phyloP scores from a whole-genome alignment of 495 filamentous ascomycete genomes.

The Penicillium macrosclerotiorum region DNA sequence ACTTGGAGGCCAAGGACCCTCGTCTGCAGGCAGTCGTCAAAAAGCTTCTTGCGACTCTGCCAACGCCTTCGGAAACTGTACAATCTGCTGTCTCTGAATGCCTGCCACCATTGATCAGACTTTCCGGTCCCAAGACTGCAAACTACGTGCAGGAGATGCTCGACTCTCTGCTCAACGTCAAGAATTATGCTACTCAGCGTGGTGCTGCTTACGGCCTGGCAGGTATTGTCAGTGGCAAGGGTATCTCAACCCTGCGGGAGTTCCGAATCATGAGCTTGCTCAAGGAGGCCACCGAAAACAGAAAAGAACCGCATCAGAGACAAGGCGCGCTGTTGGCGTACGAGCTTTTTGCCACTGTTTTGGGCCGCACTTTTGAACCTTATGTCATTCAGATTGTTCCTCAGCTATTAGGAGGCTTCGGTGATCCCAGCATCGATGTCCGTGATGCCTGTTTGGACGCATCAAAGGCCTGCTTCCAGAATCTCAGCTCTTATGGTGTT shows the following conservation, averaged over 20 bases:
- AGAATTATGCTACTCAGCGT: conserved; percentile 85
- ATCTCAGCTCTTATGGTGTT: conserved; percentile 90
- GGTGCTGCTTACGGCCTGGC: conserved; percentile 95
- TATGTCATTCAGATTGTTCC: conserved; percentile 96
- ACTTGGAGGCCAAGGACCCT: conserved; percentile 77
- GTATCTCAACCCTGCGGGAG: conserved; percentile 78
- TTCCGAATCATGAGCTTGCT: conserved; percentile 81
- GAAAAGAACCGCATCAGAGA: conserved; percentile 82
- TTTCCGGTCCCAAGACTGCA: conserved; percentile 69
- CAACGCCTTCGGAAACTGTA: conserved; percentile 93
- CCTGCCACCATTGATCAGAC: conserved; percentile 81
- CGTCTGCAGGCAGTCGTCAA: conserved; percentile 84
- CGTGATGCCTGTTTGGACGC: conserved; percentile 90
- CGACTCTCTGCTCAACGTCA: conserved; percentile 74
- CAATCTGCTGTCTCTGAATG: conserved; percentile 95
- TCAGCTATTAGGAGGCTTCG: conserved; percentile 83
- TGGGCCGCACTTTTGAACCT: conserved; percentile 88
- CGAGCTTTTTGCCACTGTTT: conserved; percentile 80
- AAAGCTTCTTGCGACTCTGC: conserved; percentile 77
- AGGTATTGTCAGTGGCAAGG: conserved; percentile 81
- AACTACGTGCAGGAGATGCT: conserved; percentile 79
- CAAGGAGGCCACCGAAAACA: conserved; percentile 78
- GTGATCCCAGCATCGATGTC: conserved; percentile 83
- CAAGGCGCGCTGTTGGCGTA: conserved; percentile 88
- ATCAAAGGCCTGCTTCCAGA: conserved; percentile 90